Conservation (phyloP, 768 basidiomycete species). For the Tylopilus subfusipes region DNA sequence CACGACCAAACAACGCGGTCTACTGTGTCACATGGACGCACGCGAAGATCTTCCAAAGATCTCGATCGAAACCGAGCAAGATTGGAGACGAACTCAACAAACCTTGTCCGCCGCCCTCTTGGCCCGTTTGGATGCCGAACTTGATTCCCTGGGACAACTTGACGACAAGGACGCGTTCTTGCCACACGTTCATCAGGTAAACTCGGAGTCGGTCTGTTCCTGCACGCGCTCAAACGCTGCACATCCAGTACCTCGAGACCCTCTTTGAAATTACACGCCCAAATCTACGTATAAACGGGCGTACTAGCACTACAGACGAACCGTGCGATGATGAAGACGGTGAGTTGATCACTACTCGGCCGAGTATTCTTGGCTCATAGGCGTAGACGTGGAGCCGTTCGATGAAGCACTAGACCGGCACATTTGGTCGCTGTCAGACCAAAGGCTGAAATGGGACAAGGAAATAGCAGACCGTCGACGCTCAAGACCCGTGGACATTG, state of each 20-base stretch:
- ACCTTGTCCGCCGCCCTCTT: slow-evolving; percentile 49
- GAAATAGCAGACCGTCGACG: slow-evolving; percentile 67
- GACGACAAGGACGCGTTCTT: slow-evolving; percentile 46
- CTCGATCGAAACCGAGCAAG: slow-evolving; percentile 60
- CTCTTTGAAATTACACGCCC: slow-evolving; percentile 60
- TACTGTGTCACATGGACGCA: slow-evolving; percentile 24
- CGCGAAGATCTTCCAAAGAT: slow-evolving; percentile 49
- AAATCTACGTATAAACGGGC: slow-evolving; percentile 79
- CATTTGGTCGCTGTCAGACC: slow-evolving; percentile 77
- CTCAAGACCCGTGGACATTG: slow-evolving; percentile 53
- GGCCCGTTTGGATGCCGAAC: slow-evolving; percentile 44
- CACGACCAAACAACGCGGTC: background rate
- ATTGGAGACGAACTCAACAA: slow-evolving; percentile 61
- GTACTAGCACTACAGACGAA: slow-evolving; percentile 54
- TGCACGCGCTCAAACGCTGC: background rate
- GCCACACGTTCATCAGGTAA: slow-evolving; percentile 52
- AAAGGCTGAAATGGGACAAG: slow-evolving; percentile 70
- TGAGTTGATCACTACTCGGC: slow-evolving; percentile 18
- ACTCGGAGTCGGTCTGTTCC: slow-evolving; percentile 6
- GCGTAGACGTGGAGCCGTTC: slow-evolving; percentile 70
- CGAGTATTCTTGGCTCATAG: background rate
- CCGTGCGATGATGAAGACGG: slow-evolving; percentile 55
- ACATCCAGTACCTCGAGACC: slow-evolving; percentile 53
- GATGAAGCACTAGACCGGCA: slow-evolving; percentile 82
- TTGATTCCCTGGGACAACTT: slow-evolving; percentile 37